Base-by-base conservation (phyloP, 441 rosid species). In the Pelargonium cotyledonis region DNA sequence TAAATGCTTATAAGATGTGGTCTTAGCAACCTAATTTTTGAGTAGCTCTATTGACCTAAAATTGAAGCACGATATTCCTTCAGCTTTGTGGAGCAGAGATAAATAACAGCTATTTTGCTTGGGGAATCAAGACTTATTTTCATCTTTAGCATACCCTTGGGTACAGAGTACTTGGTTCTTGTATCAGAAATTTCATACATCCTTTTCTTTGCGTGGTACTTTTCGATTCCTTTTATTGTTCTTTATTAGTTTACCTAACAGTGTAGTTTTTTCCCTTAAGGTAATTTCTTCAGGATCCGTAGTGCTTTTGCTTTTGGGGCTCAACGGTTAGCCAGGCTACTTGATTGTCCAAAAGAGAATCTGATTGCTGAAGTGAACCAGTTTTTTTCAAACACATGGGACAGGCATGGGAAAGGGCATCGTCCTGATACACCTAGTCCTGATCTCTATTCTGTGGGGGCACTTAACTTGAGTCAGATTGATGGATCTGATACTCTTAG, bases 281-380 rank as follows among this genome's bases (percentile, higher is more conserved):
- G 68, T 19, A 73, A 55, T 9, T 73, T 68, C 64, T 68, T n/a
- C 69, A 68, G 72, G 67, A 68, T 73, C 23, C 60, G 65, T 40
- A 64, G 76, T 41, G 76, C 76, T 3, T 73, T 68, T 73, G 64
- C 72, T 40, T 51, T 63, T 53, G 76, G 76, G 55, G 76, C 76
- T 38, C 71, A 43, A 23, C 68, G 64, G 41, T 61, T 73, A 49
- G 68, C 72, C 3, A 63, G 68, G 18, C 43, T 73, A 40, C 65
- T 73, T 41, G 60, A 73, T 63, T 73, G 72, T 31, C 76, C 76
- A 23, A 40, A 53, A 73, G 76, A 68, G 57, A 57, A 68, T 41
- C 15, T 68, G 44, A 35, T 68, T 73, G 41, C 64, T 40, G 76
- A 73, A 55, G 44, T 73, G 4, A 64, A 68, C 65, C 68, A 26